Conservation (phyloP, 345 rosid genomes). For the Kernera saxatilis region DNA sequence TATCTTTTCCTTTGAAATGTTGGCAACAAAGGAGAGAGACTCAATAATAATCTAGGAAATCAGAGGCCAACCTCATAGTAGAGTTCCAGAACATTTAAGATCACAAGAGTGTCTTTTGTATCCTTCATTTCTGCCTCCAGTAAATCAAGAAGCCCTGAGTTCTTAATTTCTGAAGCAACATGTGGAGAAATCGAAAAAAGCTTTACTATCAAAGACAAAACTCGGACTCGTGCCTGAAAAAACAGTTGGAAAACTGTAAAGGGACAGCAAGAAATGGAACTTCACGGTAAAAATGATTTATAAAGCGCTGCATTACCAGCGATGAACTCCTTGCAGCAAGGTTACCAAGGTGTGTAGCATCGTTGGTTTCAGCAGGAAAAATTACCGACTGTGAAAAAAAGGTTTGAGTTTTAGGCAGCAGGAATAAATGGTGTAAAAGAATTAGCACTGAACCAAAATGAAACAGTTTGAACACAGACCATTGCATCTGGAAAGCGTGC, state of each 20-base stretch:
- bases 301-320: constrained; percentile 43
- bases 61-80: constrained; percentile 63
- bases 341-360: constrained; percentile 61
- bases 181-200: constrained; percentile 67
- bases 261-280: neutral
- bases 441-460: neutral
- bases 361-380: constrained; percentile 49
- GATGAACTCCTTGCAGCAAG: constrained; percentile 60
- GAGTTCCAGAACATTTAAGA: constrained; percentile 73
- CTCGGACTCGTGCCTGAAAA: constrained; percentile 79
- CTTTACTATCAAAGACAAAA: constrained; percentile 80
- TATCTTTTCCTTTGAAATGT: constrained; percentile 1
- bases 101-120: constrained; percentile 58
- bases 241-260: neutral
- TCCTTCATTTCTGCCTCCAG: constrained; percentile 68
- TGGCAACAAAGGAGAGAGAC: neutral
- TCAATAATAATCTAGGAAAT: neutral
- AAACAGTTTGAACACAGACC: constrained; percentile 40
- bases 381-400: constrained; percentile 48
- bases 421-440: neutral
- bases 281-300: neutral
- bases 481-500: constrained; percentile 60
- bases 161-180: constrained; percentile 60
- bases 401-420: neutral
- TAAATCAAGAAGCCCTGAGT: constrained; percentile 60